Evolutionary conservation across 306 rosid species (phyloP).

Genomic region (Fragaria iinumae): DNA sequence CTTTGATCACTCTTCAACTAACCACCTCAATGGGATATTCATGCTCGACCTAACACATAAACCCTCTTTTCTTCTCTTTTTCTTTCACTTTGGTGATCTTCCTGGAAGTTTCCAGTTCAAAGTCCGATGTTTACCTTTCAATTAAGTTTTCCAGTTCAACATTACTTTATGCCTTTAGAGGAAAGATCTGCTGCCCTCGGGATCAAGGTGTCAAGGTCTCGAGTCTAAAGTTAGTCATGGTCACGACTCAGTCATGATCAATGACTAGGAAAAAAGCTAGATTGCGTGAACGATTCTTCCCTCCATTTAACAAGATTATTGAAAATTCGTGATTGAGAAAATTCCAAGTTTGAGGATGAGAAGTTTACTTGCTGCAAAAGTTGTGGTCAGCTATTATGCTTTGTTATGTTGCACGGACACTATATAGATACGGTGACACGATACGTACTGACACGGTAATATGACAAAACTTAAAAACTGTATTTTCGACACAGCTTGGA

Average conservation of each 20-base stretch:
- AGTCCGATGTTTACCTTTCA: background rate
- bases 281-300: background rate
- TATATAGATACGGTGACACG: too few relatives aligned
- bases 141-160: background rate
- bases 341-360: background rate
- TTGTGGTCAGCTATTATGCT: background rate
- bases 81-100: background rate
- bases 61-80: too few relatives aligned
- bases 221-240: background rate
- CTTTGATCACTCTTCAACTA: background rate
- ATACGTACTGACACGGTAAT: too few relatives aligned
- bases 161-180: background rate
- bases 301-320: background rate
- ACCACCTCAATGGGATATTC: background rate
- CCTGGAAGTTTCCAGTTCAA: slow-evolving; percentile 15
- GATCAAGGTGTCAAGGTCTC: background rate
- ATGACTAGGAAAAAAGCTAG: background rate
- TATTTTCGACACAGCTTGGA: too few relatives aligned
- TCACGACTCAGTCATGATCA: background rate
- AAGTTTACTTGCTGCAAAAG: background rate
- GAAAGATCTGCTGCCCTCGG: background rate
- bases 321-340: background rate
- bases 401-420: too few relatives aligned
- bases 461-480: too few relatives aligned
- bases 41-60: background rate